Evolutionary conservation across 441 rosid species (phyloP).

Genomic region (Corymbia citriodora): DNA sequence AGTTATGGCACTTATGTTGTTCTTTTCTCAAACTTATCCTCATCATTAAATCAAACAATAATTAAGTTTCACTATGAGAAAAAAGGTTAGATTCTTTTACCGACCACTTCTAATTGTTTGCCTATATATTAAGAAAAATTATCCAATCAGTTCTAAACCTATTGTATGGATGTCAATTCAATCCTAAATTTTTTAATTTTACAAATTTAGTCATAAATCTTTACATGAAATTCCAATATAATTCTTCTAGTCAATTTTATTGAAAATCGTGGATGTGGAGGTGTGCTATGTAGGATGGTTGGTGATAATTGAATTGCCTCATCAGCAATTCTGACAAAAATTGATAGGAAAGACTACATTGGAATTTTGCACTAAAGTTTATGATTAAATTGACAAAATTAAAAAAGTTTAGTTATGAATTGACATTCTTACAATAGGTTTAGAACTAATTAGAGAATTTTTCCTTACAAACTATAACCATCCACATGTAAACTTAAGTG

Average conservation of each 20-base stretch:
- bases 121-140: neutral
- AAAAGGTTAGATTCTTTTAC: neutral
- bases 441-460: no score
- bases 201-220: no score
- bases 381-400: no score
- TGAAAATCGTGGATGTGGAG: neutral
- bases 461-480: neutral
- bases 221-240: no score
- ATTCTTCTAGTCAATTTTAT: fast-evolving
- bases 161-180: fast-evolving
- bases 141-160: no score
- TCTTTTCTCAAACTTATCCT: neutral
- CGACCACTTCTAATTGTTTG: neutral
- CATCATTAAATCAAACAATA: neutral
- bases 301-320: neutral
- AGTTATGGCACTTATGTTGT: no score
- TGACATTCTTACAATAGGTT: no score
- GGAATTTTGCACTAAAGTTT: no score
- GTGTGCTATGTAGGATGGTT: no score
- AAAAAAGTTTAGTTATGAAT: no score
- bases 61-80: neutral
- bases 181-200: no score
- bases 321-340: neutral
- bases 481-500: neutral
- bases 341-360: no score